phyloP scores from a whole-genome alignment of 257 asterid species.

The Salvia hispanica region DNA sequence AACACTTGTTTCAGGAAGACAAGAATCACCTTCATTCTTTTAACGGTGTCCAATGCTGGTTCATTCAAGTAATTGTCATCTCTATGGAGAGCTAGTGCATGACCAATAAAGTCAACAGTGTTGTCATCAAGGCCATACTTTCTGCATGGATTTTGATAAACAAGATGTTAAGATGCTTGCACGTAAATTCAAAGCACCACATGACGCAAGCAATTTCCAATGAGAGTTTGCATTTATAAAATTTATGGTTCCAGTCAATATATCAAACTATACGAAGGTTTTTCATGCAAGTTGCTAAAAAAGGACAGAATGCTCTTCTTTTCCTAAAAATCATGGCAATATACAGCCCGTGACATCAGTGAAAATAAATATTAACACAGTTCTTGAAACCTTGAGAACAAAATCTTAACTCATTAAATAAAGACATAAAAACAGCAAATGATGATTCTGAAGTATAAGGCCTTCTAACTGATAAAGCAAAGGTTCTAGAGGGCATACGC shows the following conservation, averaged over 20 bases:
- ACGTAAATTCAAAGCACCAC: background rate
- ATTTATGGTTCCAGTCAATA: slow-evolving; percentile 2
- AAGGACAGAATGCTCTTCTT: background rate
- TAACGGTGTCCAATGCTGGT: slow-evolving; percentile 86
- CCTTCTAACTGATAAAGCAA: slow-evolving; percentile 11
- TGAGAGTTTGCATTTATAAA: slow-evolving; percentile 5
- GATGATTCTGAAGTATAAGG: slow-evolving; percentile 1
- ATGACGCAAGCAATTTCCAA: background rate
- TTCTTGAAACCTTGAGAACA: slow-evolving; percentile 5
- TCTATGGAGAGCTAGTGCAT: slow-evolving; percentile 86
- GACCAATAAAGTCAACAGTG: slow-evolving; percentile 92
- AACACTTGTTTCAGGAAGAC: slow-evolving; percentile 12
- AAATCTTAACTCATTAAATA: background rate
- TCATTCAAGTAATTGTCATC: slow-evolving; percentile 83
- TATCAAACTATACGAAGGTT: slow-evolving; percentile 13
- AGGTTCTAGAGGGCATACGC: slow-evolving; percentile 51
- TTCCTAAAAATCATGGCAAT: background rate
- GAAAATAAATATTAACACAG: background rate
- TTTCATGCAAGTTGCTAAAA: background rate
- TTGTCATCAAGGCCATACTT: slow-evolving; percentile 94
- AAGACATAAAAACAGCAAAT: slow-evolving; percentile 4
- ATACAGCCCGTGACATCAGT: background rate
- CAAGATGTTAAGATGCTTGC: slow-evolving; percentile 6
- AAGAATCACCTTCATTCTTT: slow-evolving; percentile 76
- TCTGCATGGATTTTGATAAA: slow-evolving; percentile 42